These are phyloP conservation scores for Colletotrichum somersetense DNA, from an alignment of 2,329 filamentous ascomycete species.

Conservation along the genomic window DNA sequence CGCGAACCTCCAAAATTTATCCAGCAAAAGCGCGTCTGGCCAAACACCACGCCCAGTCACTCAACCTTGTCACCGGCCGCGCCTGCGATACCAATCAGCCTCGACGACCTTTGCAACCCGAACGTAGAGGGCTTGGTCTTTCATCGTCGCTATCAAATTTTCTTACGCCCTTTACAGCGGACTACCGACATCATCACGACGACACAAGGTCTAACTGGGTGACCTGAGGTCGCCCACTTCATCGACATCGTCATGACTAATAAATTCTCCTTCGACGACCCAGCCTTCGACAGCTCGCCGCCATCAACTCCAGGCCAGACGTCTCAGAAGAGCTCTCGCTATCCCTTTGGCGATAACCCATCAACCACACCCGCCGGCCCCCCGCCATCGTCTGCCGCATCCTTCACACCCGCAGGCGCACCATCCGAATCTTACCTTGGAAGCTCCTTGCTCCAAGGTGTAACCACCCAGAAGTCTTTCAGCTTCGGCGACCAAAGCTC, in stretches of 20 bases:
- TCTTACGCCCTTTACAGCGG: not conserved
- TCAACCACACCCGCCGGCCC: constrained; percentile 67
- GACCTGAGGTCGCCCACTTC: constrained; percentile 38
- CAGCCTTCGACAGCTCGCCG: constrained; percentile 55
- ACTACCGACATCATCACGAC: constrained; percentile 2
- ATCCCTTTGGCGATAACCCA: constrained; percentile 58
- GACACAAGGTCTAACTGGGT: constrained; percentile 25
- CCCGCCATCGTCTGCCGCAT: constrained; percentile 64
- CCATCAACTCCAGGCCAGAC: constrained; percentile 61
- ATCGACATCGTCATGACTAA: constrained; percentile 52
- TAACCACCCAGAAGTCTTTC: constrained; percentile 54
- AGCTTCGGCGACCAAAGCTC: constrained; percentile 54
- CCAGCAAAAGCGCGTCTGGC: constrained; percentile 35
- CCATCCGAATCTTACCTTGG: constrained; percentile 67
- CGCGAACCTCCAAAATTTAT: constrained; percentile 44
- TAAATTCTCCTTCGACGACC: constrained; percentile 58
- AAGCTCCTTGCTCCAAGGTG: constrained; percentile 64
- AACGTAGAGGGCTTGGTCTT: not conserved
- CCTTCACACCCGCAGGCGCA: constrained; percentile 69
- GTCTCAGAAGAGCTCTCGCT: constrained; percentile 44
- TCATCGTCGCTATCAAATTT: not conserved
- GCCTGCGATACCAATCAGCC: constrained; percentile 2
- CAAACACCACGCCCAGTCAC: constrained; percentile 24
- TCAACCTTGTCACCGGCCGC: constrained; percentile 20
- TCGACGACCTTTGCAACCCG: not conserved